Evolutionary conservation across 2,329 filamentous ascomycete genomes (phyloP), one percentile per base, ranked within the genome.

Genomic region (Helminthosporium solani): DNA sequence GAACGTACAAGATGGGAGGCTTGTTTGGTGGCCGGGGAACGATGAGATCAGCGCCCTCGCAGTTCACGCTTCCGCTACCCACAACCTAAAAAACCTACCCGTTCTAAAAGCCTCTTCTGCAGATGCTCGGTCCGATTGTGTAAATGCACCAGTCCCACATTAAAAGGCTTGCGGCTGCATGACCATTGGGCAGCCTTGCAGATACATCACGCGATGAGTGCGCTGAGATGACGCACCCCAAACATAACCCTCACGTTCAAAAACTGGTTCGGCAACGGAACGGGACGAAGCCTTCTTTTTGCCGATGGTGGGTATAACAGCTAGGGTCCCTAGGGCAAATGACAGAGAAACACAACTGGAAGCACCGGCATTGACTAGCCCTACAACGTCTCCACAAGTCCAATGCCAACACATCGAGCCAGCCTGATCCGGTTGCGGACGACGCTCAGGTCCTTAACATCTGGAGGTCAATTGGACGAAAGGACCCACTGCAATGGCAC

Each of bases 381-480:
- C 57, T 58, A 53, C 49, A 52, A 47, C 49, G 40, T 51, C 47
- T 54, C 51, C 46, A 48, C 44, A 58, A 46, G 55, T 57, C 54
- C 55, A 48, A 50, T 62, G 63, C 58, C 64, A 67, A 53, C 64
- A 61, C 64, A 68, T 49, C 46, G 46, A 46, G 53, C 62, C 64
- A 56, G 43, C 60, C 59, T 44, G 38, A 56, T 55, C 48, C 25
- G 57, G 60, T 46, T 53, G 54, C 49, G 47, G 53, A 57, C 38
- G 46, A 46, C 41, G 49, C 52, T 42, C 46, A 40, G 44, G 45
- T 44, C 40, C 47, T 56, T 53, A 31, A 25, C 50, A 44, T 31
- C 53, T 35, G 25, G 46, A 41, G 31, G 41, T 39, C 53, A 49
- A 66, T 66, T 68, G 64, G 64, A 38, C 25, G 20, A 52, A 28